phyloP scores from a whole-genome alignment of 164 flowering plant species.

The Vitis labrusca region DNA sequence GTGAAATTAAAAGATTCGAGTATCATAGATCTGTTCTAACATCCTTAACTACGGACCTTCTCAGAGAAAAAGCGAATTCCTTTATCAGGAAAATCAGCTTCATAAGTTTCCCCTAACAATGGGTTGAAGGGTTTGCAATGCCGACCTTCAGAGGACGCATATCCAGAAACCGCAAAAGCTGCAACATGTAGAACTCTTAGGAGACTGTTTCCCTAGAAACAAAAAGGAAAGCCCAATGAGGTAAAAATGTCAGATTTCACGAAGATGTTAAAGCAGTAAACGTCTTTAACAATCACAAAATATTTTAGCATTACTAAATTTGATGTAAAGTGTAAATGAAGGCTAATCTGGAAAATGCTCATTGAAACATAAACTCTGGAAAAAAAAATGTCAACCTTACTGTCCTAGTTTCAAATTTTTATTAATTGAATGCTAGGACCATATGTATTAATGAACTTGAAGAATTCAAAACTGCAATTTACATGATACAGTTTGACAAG shows the following conservation, averaged over 20 bases:
- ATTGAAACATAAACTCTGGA: too few species aligned
- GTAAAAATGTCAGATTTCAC: background rate
- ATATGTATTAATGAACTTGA: too few species aligned
- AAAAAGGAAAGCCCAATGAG: slow-evolving; percentile 6
- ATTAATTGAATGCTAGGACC: too few species aligned
- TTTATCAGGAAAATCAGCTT: slow-evolving; percentile 94
- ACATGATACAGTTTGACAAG: too few species aligned
- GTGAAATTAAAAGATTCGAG: too few species aligned
- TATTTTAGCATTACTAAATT: too few species aligned
- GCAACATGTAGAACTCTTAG: slow-evolving; percentile 78
- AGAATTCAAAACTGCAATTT: too few species aligned
- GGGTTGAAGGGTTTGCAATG: slow-evolving; percentile 98
- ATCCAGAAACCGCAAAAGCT: slow-evolving; percentile 96
- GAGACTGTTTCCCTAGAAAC: slow-evolving; percentile 76
- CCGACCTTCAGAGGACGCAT: slow-evolving; percentile 92
- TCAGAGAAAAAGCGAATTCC: slow-evolving; percentile 96
- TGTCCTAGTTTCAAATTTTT: too few species aligned
- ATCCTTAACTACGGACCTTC: slow-evolving; percentile 52
- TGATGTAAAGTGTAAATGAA: too few species aligned
- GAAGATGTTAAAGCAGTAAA: background rate
- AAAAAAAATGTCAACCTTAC: too few species aligned
- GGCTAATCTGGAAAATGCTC: too few species aligned
- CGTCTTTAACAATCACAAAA: too few species aligned
- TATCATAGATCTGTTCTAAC: background rate
- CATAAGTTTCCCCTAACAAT: slow-evolving; percentile 94